Base-by-base conservation (phyloP, 2,329 filamentous ascomycete species). In the Aspergillus japonicus region DNA sequence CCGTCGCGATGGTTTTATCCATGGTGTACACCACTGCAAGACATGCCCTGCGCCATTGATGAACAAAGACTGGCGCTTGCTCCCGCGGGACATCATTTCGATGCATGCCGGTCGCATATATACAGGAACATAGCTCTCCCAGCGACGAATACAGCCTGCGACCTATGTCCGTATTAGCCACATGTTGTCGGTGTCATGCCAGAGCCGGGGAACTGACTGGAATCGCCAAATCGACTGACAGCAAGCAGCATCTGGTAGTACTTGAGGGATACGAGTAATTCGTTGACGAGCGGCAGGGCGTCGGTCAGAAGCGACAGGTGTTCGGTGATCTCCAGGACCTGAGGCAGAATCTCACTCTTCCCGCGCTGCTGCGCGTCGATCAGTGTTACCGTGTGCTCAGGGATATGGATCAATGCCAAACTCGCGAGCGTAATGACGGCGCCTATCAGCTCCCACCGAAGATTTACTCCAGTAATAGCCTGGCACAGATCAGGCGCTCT, bases 241-340 rank as follows among this genome's bases (percentile, higher is more conserved):
- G 54, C 54, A 24, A 56, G 47, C 10, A 49, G 21, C 54, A 56
- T 50, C 26, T 56, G 54, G 26, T 31, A 56, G 26, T 56, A 56
- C 14, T 56, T 56, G 6, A 49, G 12, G 1, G 42, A 56, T 6
- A 56, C 54, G 42, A 49, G 29, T 4, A 56, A n/a, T 16, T 56
- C 29, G 24, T 56, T 56, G 24, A 56, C 54, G 16, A 26, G 12
- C 4, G 54, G 54, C 3, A 56, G 7, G n/a, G 48, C 48, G 29
- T 50, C 29, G 14, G 12, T 29, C 24, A 50, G 10, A 7, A n/a
- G 24, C 29, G 48, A 50, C 29, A 50, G 24, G 7, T 50, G 21
- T n/a, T 50, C 48, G 7, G 48, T 50, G n/a, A 50, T 21, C n/a
- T 50, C 48, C 12, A 50, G 10, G 6, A 19, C 23, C 23, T 26